Percentiles rank a stretch among this genome's conserved stretches.
Evolutionary conservation across 306 rosid genomes (phyloP).

Genomic region (Cucurbita ficifolia): DNA sequence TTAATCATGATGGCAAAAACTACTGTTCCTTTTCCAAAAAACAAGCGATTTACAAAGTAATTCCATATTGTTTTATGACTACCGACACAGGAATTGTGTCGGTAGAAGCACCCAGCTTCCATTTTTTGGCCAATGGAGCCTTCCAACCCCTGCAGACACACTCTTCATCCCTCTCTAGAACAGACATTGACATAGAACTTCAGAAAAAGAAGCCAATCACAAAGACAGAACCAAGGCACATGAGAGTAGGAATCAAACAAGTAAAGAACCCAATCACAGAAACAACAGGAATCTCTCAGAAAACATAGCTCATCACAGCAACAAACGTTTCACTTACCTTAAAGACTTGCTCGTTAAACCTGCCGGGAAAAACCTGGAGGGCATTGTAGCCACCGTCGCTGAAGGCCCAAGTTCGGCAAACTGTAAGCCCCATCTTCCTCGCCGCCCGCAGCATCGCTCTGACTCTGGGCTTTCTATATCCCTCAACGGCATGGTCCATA

Average conservation of each 20-base stretch:
- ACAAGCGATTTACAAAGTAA: background rate
- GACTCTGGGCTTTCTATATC: conserved; percentile 38
- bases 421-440: conserved; percentile 84
- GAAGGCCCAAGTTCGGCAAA: conserved; percentile 96
- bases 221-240: background rate
- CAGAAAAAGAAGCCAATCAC: background rate
- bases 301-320: background rate
- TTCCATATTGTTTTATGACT: background rate
- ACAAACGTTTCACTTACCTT: conserved; percentile 30
- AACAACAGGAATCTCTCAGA: background rate
- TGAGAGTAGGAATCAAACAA: background rate
- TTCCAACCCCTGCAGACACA: background rate
- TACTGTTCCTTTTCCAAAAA: background rate
- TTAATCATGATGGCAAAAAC: background rate
- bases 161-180: background rate
- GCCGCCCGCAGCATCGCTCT: conserved; percentile 55
- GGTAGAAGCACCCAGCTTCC: background rate
- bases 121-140: background rate
- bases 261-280: background rate
- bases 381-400: conserved; percentile 84
- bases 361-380: conserved; percentile 85
- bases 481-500: conserved; percentile 65
- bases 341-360: conserved; percentile 62
- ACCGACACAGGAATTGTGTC: background rate
- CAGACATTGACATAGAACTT: background rate